Evolutionary conservation across 2,329 filamentous ascomycete genomes (phyloP).

Genomic region (Pseudomassariella vexata): DNA sequence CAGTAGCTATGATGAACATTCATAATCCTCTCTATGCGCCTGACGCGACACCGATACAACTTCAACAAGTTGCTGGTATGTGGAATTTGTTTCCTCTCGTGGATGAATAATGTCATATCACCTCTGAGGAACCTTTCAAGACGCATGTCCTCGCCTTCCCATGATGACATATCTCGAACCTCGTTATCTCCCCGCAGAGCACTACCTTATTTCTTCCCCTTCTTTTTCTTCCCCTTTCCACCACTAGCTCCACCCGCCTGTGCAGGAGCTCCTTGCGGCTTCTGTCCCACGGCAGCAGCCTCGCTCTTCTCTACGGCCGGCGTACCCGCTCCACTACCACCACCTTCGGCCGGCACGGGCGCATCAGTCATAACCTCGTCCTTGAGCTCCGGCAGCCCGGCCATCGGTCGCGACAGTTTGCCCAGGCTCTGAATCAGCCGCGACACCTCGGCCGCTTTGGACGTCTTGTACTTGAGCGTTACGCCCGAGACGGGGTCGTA

Average conservation of each 20-base stretch:
- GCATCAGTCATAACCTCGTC: conserved; percentile 38
- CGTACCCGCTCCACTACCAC: conserved; percentile 28
- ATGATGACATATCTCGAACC: conserved; percentile 11
- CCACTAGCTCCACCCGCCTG: conserved; percentile 26
- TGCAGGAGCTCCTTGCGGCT: conserved; percentile 12
- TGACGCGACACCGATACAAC: no score
- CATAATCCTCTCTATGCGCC: no score
- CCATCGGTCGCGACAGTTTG: conserved; percentile 65
- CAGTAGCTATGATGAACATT: no score
- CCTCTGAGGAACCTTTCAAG: no score
- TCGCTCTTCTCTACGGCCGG: conserved; percentile 18
- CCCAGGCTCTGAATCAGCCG: conserved; percentile 74
- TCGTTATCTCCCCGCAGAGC: not conserved
- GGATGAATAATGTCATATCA: no score
- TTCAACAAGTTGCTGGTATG: no score
- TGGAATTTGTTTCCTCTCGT: no score
- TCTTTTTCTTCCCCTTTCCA: conserved; percentile 63
- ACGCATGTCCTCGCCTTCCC: conserved; percentile 8
- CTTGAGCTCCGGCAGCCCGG: conserved; percentile 39
- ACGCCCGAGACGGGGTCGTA: conserved; percentile 79
- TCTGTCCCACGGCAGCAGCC: conserved; percentile 10
- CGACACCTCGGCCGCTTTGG: conserved; percentile 84
- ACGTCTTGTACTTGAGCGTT: conserved; percentile 84
- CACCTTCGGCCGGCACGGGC: conserved; percentile 18
- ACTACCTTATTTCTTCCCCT: conserved; percentile 56